These are phyloP conservation scores for Pythium phragmiticola DNA, from an alignment of 352 stramenopile genomes.

Conservation along the genomic window DNA sequence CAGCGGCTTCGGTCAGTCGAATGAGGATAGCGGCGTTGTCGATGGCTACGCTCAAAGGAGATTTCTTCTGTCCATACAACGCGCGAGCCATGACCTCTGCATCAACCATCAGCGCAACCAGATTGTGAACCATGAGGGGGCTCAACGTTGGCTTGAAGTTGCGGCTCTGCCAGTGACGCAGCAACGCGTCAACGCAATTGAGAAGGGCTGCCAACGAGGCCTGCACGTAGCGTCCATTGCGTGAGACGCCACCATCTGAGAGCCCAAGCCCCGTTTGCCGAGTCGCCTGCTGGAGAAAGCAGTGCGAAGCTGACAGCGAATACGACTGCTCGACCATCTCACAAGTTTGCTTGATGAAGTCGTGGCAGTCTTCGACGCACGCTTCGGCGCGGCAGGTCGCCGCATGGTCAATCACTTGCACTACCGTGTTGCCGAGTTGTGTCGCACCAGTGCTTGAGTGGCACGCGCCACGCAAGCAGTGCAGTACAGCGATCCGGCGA, in stretches of 20 bases:
- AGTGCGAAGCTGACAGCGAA: constrained; percentile 17
- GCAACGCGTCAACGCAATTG: constrained; percentile 14
- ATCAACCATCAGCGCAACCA: constrained; percentile 22
- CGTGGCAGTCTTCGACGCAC: constrained; percentile 45
- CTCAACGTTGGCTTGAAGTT: constrained; percentile 12
- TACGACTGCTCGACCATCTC: constrained; percentile 33
- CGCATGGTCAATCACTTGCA: constrained; percentile 48
- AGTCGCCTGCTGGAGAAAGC: constrained; percentile 22
- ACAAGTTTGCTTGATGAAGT: constrained; percentile 48
- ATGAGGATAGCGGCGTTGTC: constrained; percentile 12
- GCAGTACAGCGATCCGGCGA: constrained; percentile 47
- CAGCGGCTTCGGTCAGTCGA: constrained; percentile 8
- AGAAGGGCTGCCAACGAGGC: constrained; percentile 1
- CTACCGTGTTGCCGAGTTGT: constrained; percentile 39
- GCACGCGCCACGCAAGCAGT: constrained; percentile 43
- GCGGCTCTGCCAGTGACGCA: constrained; percentile 3
- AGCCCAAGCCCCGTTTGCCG: constrained; percentile 4
- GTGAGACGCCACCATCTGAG: neutral
- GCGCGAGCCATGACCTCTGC: constrained; percentile 11
- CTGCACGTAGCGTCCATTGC: neutral
- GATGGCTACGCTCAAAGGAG: neutral
- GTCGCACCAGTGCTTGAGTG: constrained; percentile 39
- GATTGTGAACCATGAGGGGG: constrained; percentile 19
- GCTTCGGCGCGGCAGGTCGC: constrained; percentile 30
- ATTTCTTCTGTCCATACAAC: neutral